phyloP scores from a whole-genome alignment of 257 asterid species.

The Nicotiana tabacum region DNA sequence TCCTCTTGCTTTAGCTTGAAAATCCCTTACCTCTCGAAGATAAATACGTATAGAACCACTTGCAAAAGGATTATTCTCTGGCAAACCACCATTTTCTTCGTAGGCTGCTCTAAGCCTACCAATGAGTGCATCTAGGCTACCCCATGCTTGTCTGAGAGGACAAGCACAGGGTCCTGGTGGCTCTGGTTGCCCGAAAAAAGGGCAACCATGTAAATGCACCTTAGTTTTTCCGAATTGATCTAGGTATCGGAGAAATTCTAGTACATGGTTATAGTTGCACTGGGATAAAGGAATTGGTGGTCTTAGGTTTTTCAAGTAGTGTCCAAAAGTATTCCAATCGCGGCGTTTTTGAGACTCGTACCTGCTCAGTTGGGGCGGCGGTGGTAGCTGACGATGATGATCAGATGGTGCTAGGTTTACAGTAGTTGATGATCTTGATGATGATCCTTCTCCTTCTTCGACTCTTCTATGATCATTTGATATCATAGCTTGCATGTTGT shows the following conservation, averaged over 20 bases:
- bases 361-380: constrained; percentile 4
- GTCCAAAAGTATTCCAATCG: constrained; percentile 14
- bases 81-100: constrained; percentile 9
- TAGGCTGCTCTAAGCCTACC: constrained; percentile 15
- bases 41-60: constrained; percentile 10
- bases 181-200: constrained; percentile 13
- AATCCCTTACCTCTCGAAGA: constrained; percentile 15
- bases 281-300: background rate
- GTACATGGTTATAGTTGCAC: constrained; percentile 7
- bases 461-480: constrained; percentile 1
- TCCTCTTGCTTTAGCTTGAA: constrained; percentile 16
- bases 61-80: constrained; percentile 12
- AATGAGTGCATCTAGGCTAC: constrained; percentile 13
- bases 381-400: background rate
- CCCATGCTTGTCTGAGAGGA: constrained; percentile 17
- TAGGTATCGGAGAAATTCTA: constrained; percentile 11
- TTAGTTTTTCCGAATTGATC: constrained; percentile 16
- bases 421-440: background rate
- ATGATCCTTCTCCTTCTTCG: constrained; percentile 3
- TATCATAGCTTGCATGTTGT: background rate
- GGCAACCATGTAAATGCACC: constrained; percentile 9
- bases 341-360: constrained; percentile 15
- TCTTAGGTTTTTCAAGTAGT: constrained; percentile 11
- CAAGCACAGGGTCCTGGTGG: constrained; percentile 13
- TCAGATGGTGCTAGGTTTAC: background rate